These are phyloP conservation scores for Cladosporium sp. DNA, from an alignment of 2,329 filamentous ascomycete species.

Conservation along the genomic window DNA sequence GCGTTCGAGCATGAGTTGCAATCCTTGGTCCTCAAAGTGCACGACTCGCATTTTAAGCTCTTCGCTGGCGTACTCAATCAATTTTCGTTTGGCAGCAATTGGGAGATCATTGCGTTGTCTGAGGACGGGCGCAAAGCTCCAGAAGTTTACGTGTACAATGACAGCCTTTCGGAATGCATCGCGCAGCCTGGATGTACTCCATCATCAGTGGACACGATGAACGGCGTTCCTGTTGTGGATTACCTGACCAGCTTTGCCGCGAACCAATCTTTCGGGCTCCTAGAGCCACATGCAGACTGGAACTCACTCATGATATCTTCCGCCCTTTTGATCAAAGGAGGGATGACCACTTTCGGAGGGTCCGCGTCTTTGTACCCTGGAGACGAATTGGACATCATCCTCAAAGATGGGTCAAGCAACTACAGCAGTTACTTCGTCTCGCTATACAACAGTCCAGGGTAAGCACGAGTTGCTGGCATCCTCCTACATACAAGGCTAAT, in stretches of 20 bases:
- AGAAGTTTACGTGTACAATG: not conserved
- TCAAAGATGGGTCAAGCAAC: constrained; percentile 31
- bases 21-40: constrained; percentile 38
- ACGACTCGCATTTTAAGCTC: constrained; percentile 43
- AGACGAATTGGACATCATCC: constrained; percentile 25
- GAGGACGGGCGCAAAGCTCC: not conserved
- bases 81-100: not conserved
- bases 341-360: constrained; percentile 31
- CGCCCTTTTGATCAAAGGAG: constrained; percentile 28
- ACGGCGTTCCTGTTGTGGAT: constrained; percentile 37
- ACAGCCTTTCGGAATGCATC: not conserved
- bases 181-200: constrained; percentile 22
- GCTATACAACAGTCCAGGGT: constrained; percentile 3
- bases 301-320: constrained; percentile 38
- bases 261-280: constrained; percentile 31
- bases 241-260: constrained; percentile 33
- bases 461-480: constrained; percentile 23
- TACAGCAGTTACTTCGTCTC: not conserved
- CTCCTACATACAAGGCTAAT: constrained; percentile 18
- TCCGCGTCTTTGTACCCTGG: constrained; percentile 38
- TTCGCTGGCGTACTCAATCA: constrained; percentile 5
- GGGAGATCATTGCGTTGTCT: not conserved
- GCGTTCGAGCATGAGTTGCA: constrained; percentile 42
- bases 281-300: constrained; percentile 40
- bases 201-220: constrained; percentile 41